Evolutionary conservation across 768 basidiomycete genomes (phyloP), one percentile per base, ranked within the genome.

Genomic region (Stropharia rugosoannulata): DNA sequence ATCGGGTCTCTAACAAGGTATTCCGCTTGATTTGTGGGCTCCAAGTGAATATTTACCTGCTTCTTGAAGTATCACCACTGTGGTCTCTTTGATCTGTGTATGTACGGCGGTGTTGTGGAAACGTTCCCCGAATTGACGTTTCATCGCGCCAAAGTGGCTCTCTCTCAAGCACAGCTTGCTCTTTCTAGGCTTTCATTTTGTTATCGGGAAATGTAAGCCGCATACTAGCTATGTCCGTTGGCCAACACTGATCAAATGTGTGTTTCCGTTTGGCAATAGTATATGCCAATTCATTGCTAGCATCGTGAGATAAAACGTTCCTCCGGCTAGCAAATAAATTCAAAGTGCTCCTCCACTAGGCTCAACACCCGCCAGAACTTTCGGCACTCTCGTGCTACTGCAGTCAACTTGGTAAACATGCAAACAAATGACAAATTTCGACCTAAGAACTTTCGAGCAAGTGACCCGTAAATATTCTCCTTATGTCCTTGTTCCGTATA

Each of bases 1-100:
- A 81, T 75, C 37, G 80, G 80, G 25, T 67, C 74, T 25, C 64
- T 82, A 29, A 81, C 80, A 16, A 75, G 76, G 75, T 75, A 57
- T 50, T 64, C 4, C 25, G 18, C 41, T 19, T 39, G 18, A 5
- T 15, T 32, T 40, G 9, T n/a, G 42, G 16, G 2, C 35, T 32
- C 46, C 22, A 51, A 13, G 36, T 15, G 15, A 9, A 42, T 35
- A 13, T n/a, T 40, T 38, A 18, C 38, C 18, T 5, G n/a, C 18
- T 15, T 2, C n/a, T 25, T 6, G 18, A 13, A 75, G 74, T 45
- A 69, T 73, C 27, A 77, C 73, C 4, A 78, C 79, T 8, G 70
- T 77, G 8, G 63, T 75, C 9, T 75, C 78, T 12, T 72, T 81
- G 73, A 66, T 79, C 18, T 80, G 75, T 54, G 79, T 80, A 57